Percentiles rank a stretch among this genome's conserved stretches.
Evolutionary conservation across 306 rosid genomes (phyloP).

Genomic region (Comarum palustre): DNA sequence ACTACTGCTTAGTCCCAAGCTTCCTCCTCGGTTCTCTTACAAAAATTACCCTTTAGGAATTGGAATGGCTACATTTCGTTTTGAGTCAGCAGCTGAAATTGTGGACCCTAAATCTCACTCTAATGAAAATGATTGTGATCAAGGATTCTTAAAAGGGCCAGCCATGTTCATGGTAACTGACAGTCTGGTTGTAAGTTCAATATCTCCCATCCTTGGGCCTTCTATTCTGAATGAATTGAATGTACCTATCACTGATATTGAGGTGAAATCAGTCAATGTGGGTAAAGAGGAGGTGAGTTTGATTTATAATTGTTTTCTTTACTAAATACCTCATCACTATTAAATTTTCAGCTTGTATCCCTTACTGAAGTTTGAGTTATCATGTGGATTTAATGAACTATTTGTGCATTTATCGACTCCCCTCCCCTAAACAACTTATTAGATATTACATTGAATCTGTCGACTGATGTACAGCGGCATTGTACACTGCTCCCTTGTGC

Average conservation of each 20-base stretch:
- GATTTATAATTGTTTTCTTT: background rate
- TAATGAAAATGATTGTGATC: background rate
- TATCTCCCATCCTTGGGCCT: background rate
- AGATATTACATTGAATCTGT: background rate
- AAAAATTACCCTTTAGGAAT: background rate
- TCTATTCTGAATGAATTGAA: constrained; percentile 11
- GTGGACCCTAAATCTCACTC: background rate
- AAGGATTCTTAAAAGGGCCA: background rate
- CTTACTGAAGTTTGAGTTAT: background rate
- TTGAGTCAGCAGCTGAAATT: background rate
- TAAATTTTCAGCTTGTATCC: background rate
- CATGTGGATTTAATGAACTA: background rate
- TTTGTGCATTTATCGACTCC: background rate
- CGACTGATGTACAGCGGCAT: background rate
- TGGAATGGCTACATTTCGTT: background rate
- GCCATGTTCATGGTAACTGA: constrained; percentile 14
- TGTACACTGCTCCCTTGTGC: background rate
- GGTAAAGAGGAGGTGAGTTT: constrained; percentile 12
- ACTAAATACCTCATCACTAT: background rate
- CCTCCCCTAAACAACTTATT: background rate
- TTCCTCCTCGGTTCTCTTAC: background rate
- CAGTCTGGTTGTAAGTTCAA: constrained; percentile 6
- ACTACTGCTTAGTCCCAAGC: constrained; percentile 16
- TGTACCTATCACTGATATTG: constrained; percentile 14
- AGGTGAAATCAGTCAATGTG: constrained; percentile 6